Evolutionary conservation across 129 eudicot genomes (phyloP), one percentile per base, ranked within the genome.

Genomic region (Pseudognaphalium luteoalbum): DNA sequence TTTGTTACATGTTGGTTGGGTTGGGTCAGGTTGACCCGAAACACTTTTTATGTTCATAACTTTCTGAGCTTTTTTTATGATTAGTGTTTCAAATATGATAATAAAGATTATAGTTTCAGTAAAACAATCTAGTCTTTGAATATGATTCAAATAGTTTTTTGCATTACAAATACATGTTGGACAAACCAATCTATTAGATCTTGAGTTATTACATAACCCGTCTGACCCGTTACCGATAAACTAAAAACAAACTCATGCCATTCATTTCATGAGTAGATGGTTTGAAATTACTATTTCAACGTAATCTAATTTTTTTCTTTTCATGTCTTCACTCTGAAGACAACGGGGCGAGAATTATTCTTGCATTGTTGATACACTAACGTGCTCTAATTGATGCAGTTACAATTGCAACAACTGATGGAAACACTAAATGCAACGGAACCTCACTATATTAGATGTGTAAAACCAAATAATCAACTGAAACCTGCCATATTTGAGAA

Each of bases 401-500:
- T 87, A 56, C 99, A 95, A 88, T 84, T 95, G 68, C 99, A 95
- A 83, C 90, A 86, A 65, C 76, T 95, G 87, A 95, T 95, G 99
- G 99, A 95, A 72, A 91, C 94, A 29, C 81, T 95, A 29, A 95
- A 82, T 83, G 90, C 96, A 65, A 95, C 99, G 22, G 90, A 95
- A 78, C 99, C 97, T 75, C 96, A 89, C 83, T 95, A 95, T 66
- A 85, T 95, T 39, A 86, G 99, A 86, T 95, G 99, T 77, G 93
- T 95, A 61, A 95, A 95, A 89, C 99, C 99, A 51, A 95, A 95
- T 78, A 95, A 95, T 81, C 92, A 86, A 80, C 92, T 91, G 41
- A 87, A 95, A 81, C 99, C 99, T 54, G 89, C 96, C 59, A 69
- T 91, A 82, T 95, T 95, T 86, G 99, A 95, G 85, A 95, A 95